Percentiles rank a stretch among this genome's conserved stretches.
These are phyloP conservation scores for Rhodotorula kratochvilovae DNA, from an alignment of 768 basidiomycete genomes.

Conservation along the genomic window DNA sequence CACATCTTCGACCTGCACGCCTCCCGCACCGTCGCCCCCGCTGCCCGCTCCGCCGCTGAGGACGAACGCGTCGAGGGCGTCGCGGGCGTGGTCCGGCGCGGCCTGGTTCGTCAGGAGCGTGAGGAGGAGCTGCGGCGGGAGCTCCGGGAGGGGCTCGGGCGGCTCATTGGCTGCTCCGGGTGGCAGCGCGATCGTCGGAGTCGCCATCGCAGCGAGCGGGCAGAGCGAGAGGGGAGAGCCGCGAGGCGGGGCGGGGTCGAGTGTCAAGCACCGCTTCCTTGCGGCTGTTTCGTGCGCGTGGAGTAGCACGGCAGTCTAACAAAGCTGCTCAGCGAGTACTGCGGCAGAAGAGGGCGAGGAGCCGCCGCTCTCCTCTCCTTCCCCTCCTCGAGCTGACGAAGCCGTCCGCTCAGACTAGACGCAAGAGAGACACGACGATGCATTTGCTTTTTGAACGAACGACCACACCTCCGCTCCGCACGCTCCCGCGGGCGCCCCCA, in stretches of 20 bases:
- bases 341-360: no score
- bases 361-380: no score
- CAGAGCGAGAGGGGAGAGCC: not conserved
- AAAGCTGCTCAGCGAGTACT: no score
- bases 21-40: not conserved
- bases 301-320: no score
- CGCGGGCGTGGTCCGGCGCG: slow-evolving; percentile 1
- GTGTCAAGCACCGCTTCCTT: no score
- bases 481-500: not conserved
- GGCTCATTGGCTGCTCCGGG: not conserved
- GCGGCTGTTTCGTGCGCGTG: no score
- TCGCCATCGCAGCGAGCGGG: slow-evolving; percentile 4
- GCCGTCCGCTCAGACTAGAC: no score
- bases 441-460: not conserved
- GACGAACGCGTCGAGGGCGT: slow-evolving; percentile 37
- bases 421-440: slow-evolving; percentile 4
- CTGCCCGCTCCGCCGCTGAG: slow-evolving; percentile 7
- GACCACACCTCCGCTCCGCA: no score
- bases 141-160: slow-evolving; percentile 12
- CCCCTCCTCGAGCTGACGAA: no score
- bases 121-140: slow-evolving; percentile 32
- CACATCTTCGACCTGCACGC: slow-evolving; percentile 31
- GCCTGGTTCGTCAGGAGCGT: slow-evolving; percentile 7
- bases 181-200: slow-evolving; percentile 14
- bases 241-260: no score